Evolutionary conservation across 2,329 filamentous ascomycete species (phyloP).

Genomic region (Fusarium tuaranense): DNA sequence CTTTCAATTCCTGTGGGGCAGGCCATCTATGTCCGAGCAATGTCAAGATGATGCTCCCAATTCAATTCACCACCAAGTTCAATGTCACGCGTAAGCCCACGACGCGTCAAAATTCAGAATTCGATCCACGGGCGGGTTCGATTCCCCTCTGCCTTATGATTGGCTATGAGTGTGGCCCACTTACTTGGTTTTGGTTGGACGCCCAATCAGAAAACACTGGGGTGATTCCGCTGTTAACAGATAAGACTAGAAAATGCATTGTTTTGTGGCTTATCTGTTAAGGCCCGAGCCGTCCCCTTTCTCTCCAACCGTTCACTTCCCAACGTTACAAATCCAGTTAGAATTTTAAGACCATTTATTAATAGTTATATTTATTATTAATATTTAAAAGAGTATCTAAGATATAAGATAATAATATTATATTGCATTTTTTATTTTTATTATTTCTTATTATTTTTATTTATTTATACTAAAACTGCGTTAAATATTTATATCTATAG

Average conservation of each 20-base stretch:
- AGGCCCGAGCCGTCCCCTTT: fast-evolving
- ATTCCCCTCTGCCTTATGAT: neutral
- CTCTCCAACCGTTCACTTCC: neutral
- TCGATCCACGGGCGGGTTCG: neutral
- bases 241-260: neutral
- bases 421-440: neutral
- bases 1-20: neutral
- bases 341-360: neutral
- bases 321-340: neutral
- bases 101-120: neutral
- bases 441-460: neutral
- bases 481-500: neutral
- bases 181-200: neutral
- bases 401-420: neutral
- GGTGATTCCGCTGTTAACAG: neutral
- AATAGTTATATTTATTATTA: no score
- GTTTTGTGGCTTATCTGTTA: neutral
- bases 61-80: neutral
- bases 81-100: neutral
- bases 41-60: neutral
- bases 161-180: neutral
- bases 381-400: neutral
- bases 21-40: neutral
- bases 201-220: neutral
- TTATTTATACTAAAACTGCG: neutral